Conservation (phyloP, 495 filamentous ascomycete genomes). For the Trichoderma virens region DNA sequence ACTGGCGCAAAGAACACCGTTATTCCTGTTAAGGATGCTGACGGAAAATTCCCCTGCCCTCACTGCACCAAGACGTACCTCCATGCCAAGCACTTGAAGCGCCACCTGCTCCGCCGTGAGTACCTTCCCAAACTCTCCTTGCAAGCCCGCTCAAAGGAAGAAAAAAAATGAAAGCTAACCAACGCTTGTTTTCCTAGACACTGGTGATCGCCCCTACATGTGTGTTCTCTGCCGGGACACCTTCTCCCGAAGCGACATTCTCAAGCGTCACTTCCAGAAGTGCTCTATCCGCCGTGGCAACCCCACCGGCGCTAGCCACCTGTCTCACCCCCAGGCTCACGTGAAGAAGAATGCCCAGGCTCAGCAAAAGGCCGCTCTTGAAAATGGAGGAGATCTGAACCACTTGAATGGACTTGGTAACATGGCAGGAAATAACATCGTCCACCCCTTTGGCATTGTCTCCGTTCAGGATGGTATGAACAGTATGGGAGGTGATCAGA, state of each 20-base stretch:
- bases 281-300: constrained; percentile 93
- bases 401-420: constrained; percentile 42
- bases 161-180: too few relatives aligned
- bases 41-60: constrained; percentile 94
- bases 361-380: constrained; percentile 39
- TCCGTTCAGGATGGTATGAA: constrained; percentile 38
- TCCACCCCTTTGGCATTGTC: constrained; percentile 42
- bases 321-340: constrained; percentile 85
- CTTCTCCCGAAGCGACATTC: constrained; percentile 96
- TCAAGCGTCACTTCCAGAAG: constrained; percentile 98
- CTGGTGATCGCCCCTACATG: constrained; percentile 93
- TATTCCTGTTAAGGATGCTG: constrained; percentile 85
- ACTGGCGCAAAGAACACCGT: constrained; percentile 67
- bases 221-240: constrained; percentile 95
- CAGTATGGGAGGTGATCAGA: constrained; percentile 45
- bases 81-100: constrained; percentile 94
- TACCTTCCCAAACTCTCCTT: constrained; percentile 22
- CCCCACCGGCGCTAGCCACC: constrained; percentile 82
- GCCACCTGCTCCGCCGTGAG: constrained; percentile 92
- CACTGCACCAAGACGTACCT: constrained; percentile 97
- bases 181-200: constrained; percentile 50
- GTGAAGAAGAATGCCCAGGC: constrained; percentile 61
- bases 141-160: constrained; percentile 15
- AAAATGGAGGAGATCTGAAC: constrained; percentile 40
- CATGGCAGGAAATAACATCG: constrained; percentile 23